Base-by-base conservation (phyloP, 2,329 filamentous ascomycete species). In the Talaromyces amestolkiae region DNA sequence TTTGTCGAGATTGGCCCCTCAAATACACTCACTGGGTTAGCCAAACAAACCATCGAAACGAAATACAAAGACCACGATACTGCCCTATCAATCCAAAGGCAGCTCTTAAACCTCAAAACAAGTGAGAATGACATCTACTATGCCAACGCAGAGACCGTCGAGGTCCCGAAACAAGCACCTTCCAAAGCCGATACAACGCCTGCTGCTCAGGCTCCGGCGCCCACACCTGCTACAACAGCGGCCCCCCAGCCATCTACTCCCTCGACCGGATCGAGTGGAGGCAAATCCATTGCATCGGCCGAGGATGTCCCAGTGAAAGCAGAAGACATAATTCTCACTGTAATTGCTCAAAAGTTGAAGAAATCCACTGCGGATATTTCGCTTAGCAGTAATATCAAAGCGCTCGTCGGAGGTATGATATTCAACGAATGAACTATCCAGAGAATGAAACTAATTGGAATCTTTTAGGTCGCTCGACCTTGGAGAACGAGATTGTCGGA, bases 21-120 rank as follows among this genome's bases (percentile, higher is more conserved):
- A 98, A 98, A 80, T 95, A 99, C 83, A 98, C 95, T 64, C 95
- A 98, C 82, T 94, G 99, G 92, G 65, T 98, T 99, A 95, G 95
- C 95, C 70, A 96, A 93, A 84, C 87, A 94, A 73, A 99, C 95
- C 63, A 82, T 98, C 68, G 92, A 93, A 67, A 93, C 93, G 76
- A 98, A 98, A 81, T 99, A 98, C 80, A 94, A 98, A 84, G 93
- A 93, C 69, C 97, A 97, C 81, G 95, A 99, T 81, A 95, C 95
- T 64, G 62, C 62, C 49, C 17, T 53, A n/a, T 53, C 49, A 31
- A 53, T 53, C 8, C 49, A 53, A 53, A 53, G 49, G 17, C 49
- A 53, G 49, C 49, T 53, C 6, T n/a, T 53, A 5, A 53, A 53
- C n/a, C 49, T 53, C 27, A 53, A 33, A n/a, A 53, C 49, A 53